Evolutionary conservation across 768 basidiomycete species (phyloP), one percentile per base, ranked within the genome.

Genomic region (Myochromella boudieri): DNA sequence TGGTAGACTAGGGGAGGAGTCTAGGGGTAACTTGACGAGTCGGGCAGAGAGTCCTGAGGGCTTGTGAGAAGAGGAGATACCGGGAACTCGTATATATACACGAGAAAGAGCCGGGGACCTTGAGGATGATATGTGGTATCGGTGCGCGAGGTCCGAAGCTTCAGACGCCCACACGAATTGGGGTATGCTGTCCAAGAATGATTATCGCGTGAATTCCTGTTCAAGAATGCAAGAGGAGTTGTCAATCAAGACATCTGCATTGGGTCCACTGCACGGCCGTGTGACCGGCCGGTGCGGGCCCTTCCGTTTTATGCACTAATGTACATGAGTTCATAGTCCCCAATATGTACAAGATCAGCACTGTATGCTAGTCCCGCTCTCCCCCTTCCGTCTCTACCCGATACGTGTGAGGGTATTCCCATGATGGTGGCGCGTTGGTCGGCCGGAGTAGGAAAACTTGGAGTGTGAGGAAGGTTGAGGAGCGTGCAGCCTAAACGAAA

Each of bases 191-290:
- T 21, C 39, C 26, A 36, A 46, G 34, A 36, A 20, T 21, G 44
- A 45, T n/a, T 42, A 49, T 49, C 48, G 48, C 40, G 52, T 50
- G 48, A 43, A 44, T 39, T 39, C 14, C 50, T 36, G 31, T 32
- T 28, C 37, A 42, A 29, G 25, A n/a, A 32, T 10, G 25, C 18
- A 48, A 49, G 52, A 46, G 46, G 41, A 20, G 28, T 22, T 43
- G 45, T 37, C 48, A 54, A 47, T 46, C 44, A 46, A 53, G 52
- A 53, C 52, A 53, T 49, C 42, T 38, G 22, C 6, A 34, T 49
- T 38, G 37, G 38, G n/a, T n/a, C 37, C 21, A 44, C 36, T 28
- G 31, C 2, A 41, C 44, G 33, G 25, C 39, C 52, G 43, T 46
- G 51, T 44, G 37, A 48, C 42, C 43, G 20, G 43, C 43, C 46